Evolutionary conservation across 2,329 filamentous ascomycete species (phyloP), one percentile per base, ranked within the genome.

Genomic region (Davidsoniella australis): DNA sequence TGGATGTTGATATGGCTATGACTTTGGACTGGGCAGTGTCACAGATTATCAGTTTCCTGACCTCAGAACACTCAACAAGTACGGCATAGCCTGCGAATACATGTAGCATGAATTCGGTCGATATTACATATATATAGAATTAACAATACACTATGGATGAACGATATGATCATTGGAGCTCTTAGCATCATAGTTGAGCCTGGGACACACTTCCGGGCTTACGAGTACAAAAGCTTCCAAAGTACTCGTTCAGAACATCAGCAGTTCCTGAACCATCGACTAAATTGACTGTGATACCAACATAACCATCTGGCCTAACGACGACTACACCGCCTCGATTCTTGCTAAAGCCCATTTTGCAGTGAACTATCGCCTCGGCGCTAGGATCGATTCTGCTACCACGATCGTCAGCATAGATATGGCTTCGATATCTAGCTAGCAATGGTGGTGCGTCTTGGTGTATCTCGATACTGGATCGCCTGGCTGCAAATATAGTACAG

Each of bases 381-480:
- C 8, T 33, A 33, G 9, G 29, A 33, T 33, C 29, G 29, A 9
- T 33, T 33, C 29, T 33, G 60, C 91, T 84, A 67, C 76, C 80
- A 44, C 82, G 71, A 62, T 94, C 86, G 58, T 94, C 88, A 1
- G 86, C 83, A 58, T 94, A 94, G 36, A 94, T 70, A 58, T 91
- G 82, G 57, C 87, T 80, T 45, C 78, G 71, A 63, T 94, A 94
- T 49, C 84, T 72, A 4, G 75, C 77, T 50, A 95, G 70, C 2
- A 83, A 59, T 17, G 70, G 68, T 0, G 88, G 88, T 2, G 89
- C 71, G 55, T 85, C 73, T 36, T 75, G 71, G 2, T 71, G 66
- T 53, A 94, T 82, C 59, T 89, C 82, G 51, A 94, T 74, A n/a
- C 74, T 66, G 38, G 73, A 68, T 53, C 85, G 74, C 47, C 71